Percentiles rank a stretch among this genome's conserved stretches.
Conservation (phyloP, 1,139 yeast species). For the Fermentozyma sake region DNA sequence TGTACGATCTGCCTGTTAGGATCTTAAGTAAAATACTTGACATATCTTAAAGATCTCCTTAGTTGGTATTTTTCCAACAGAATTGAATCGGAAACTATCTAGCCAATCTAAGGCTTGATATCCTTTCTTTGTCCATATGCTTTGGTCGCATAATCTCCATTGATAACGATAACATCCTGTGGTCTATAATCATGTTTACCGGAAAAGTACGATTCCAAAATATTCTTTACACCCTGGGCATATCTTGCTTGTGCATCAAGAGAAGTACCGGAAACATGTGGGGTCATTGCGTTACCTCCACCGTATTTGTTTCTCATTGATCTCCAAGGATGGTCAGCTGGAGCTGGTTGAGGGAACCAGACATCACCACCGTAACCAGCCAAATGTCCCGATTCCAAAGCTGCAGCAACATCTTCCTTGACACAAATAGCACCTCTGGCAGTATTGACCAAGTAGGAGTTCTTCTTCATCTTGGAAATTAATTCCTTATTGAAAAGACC, state of each 20-base stretch:
- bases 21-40: too few relatives aligned
- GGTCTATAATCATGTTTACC: conserved; percentile 66
- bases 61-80: too few relatives aligned
- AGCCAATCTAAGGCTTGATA: too few relatives aligned
- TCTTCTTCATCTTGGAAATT: conserved; percentile 69
- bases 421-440: conserved; percentile 81
- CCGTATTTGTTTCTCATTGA: conserved; percentile 59
- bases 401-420: conserved; percentile 72
- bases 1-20: too few relatives aligned
- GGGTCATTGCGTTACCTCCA: conserved; percentile 83
- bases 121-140: conserved; percentile 57
- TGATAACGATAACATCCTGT: conserved; percentile 65
- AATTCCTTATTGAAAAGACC: conserved; percentile 67
- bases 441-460: conserved; percentile 75
- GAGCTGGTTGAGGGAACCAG: conserved; percentile 81
- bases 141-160: conserved; percentile 71
- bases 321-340: conserved; percentile 75
- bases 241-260: conserved; percentile 77
- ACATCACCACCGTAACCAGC: conserved; percentile 86
- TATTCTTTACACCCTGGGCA: conserved; percentile 62
- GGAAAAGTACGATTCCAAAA: conserved; percentile 59
- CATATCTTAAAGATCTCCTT: too few relatives aligned
- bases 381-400: conserved; percentile 62
- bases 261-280: conserved; percentile 77
- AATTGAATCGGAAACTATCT: too few relatives aligned